These are phyloP conservation scores for Pseudozyma thailandica DNA, from an alignment of 1,284 basidiomycete species.

Conservation along the genomic window DNA sequence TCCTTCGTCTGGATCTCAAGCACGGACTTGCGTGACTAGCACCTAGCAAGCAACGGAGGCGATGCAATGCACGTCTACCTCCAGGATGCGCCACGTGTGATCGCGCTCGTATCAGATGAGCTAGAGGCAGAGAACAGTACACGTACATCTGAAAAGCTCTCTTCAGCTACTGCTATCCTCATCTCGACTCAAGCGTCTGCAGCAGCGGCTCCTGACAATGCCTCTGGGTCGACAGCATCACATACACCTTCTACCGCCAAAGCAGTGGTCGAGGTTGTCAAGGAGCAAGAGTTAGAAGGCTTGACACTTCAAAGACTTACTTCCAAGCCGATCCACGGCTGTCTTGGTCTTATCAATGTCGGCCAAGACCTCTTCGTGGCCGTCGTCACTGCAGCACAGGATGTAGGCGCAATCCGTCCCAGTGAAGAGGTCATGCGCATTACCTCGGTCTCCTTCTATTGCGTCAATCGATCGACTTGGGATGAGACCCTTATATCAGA, in stretches of 20 bases:
- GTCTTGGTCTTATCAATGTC: slow-evolving; percentile 62
- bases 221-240: slow-evolving; percentile 21
- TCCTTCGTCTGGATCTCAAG: too few species aligned
- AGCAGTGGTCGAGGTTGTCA: slow-evolving; percentile 53
- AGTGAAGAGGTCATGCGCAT: slow-evolving; percentile 53
- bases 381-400: slow-evolving; percentile 48
- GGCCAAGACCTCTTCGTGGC: slow-evolving; percentile 61
- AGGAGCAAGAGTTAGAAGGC: slow-evolving; percentile 27
- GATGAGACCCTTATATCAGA: slow-evolving; percentile 51
- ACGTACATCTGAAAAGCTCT: slow-evolving; percentile 5
- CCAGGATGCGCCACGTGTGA: slow-evolving; percentile 52
- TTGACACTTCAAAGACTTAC: slow-evolving; percentile 37
- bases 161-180: slow-evolving; percentile 34
- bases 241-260: slow-evolving; percentile 20
- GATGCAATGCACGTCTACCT: slow-evolving; percentile 62
- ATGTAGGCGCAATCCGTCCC: slow-evolving; percentile 53
- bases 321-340: slow-evolving; percentile 44
- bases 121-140: slow-evolving; percentile 1
- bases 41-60: too few species aligned
- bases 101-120: slow-evolving; percentile 44
- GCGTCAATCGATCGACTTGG: slow-evolving; percentile 57
- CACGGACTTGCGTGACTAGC: too few species aligned
- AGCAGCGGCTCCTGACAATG: slow-evolving; percentile 14
- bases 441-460: slow-evolving; percentile 59
- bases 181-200: slow-evolving; percentile 29